A percentile compares a stretch with the other conserved stretches of the same genome.
These are phyloP conservation scores for Suillus ampliporus DNA, from an alignment of 768 basidiomycete species.

Conservation along the genomic window DNA sequence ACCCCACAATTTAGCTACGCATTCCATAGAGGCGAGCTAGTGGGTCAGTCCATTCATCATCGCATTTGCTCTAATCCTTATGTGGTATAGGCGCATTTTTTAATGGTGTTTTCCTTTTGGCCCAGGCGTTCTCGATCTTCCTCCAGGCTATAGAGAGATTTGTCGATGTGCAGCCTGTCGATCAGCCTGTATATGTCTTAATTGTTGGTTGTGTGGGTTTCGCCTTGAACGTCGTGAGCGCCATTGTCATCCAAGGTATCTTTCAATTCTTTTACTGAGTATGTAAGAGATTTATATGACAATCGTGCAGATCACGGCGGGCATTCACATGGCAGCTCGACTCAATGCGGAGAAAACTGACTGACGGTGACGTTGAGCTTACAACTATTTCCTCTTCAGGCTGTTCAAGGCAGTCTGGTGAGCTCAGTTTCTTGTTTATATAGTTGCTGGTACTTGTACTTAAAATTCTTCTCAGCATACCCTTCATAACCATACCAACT, in stretches of 20 bases:
- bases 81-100: neutral
- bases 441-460: neutral
- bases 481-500: neutral
- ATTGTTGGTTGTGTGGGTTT: neutral
- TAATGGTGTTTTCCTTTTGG: neutral
- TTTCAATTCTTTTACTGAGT: neutral
- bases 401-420: neutral
- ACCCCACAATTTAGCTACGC: no score
- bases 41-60: neutral
- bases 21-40: no score
- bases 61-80: neutral
- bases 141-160: neutral
- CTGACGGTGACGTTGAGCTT: neutral
- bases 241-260: neutral
- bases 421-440: no score
- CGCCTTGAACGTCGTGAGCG: neutral
- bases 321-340: neutral
- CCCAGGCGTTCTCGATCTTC: neutral
- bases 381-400: neutral
- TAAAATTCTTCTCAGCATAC: neutral
- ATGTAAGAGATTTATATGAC: neutral
- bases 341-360: neutral
- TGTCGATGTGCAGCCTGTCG: neutral
- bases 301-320: no score
- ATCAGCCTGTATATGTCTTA: neutral